A percentile compares a stretch with the other conserved stretches of the same genome.
These are phyloP conservation scores for Klebsormidium nitens DNA, from an alignment of 139 green algal genomes.

Conservation along the genomic window DNA sequence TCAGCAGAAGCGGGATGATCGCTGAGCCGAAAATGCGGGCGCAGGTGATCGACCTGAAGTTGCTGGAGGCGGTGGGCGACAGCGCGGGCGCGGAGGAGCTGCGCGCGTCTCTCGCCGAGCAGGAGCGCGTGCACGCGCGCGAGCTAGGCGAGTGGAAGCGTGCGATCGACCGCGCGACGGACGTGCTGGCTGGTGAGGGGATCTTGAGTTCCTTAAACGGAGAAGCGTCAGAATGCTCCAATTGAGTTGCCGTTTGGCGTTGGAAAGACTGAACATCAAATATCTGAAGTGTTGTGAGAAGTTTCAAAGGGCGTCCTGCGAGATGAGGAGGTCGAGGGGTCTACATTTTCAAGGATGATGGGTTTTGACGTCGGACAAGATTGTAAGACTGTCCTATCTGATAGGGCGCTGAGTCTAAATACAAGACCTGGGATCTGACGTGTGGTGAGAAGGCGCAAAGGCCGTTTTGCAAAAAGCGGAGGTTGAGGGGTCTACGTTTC, in stretches of 20 bases:
- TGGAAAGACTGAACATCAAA: not conserved
- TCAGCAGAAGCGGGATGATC: no score
- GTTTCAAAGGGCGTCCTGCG: not conserved
- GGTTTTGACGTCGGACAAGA: no score
- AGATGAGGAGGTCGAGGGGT: not conserved
- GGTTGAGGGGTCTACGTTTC: not conserved
- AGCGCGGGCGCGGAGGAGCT: slow-evolving; percentile 57
- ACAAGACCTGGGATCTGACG: no score
- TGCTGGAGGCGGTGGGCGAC: slow-evolving; percentile 58
- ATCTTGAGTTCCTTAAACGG: not conserved
- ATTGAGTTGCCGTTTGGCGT: not conserved
- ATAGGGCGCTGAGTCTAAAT: no score
- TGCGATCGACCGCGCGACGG: slow-evolving; percentile 46
- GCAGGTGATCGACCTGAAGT: slow-evolving; percentile 59
- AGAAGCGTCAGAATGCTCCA: not conserved
- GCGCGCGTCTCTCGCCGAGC: slow-evolving; percentile 37
- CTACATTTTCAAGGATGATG: not conserved
- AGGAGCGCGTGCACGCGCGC: slow-evolving; percentile 45
- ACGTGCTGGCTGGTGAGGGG: slow-evolving; percentile 47
- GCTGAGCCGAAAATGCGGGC: no score
- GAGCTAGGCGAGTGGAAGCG: slow-evolving; percentile 57
- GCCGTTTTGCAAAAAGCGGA: no score
- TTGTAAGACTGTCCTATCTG: no score
- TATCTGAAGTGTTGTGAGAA: no score
- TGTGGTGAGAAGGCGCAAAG: no score